These are phyloP conservation scores for Anthracocystis walkeri DNA, from an alignment of 1,284 basidiomycete genomes.

Conservation along the genomic window DNA sequence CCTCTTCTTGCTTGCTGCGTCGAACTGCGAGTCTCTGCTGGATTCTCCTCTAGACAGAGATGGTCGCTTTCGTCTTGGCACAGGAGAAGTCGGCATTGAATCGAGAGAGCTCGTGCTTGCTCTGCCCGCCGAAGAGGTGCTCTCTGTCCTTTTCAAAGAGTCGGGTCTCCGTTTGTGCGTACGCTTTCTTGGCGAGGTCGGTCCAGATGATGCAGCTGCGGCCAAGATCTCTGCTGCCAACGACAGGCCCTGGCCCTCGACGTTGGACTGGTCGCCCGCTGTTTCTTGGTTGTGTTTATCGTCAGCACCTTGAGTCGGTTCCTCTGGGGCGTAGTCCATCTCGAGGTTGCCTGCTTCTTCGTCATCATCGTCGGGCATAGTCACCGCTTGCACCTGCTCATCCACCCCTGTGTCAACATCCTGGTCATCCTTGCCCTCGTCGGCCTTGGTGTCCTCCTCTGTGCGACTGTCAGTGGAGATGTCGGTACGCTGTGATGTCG, in stretches of 20 bases:
- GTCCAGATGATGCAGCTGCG: conserved; percentile 22
- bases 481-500: conserved; percentile 10
- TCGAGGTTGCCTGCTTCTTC: conserved; percentile 48
- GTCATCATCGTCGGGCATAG: conserved; percentile 39
- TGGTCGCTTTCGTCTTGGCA: conserved; percentile 29
- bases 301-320: not conserved
- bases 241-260: conserved; percentile 12
- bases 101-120: conserved; percentile 27
- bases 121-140: conserved; percentile 28
- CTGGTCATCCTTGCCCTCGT: not conserved
- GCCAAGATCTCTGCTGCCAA: conserved; percentile 41
- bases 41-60: conserved; percentile 24
- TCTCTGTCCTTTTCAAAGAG: conserved; percentile 27
- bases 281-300: not conserved
- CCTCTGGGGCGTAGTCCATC: conserved; percentile 40
- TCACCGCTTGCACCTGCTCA: conserved; percentile 8
- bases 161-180: conserved; percentile 22
- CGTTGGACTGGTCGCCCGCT: not conserved
- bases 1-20: conserved; percentile 33
- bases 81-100: conserved; percentile 31
- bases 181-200: conserved; percentile 22
- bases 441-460: not conserved
- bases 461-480: not conserved
- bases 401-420: not conserved
- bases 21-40: conserved; percentile 19